A percentile compares a stretch with the other conserved stretches of the same genome.
Conservation (phyloP, 257 asterid species). For the Jacaranda copaia region DNA sequence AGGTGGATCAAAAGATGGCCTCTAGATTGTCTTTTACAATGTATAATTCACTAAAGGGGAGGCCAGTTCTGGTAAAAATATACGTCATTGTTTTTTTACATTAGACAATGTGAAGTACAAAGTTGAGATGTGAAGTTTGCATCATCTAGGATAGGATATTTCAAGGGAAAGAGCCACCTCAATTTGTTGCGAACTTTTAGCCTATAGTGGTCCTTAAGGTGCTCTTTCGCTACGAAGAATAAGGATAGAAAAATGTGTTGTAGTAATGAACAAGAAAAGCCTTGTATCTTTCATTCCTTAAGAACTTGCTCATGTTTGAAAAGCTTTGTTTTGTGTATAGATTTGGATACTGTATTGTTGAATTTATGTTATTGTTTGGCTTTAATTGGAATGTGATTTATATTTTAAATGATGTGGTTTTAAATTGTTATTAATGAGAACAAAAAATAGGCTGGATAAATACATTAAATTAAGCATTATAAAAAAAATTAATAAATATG, state of each 20-base stretch:
- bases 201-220: slow-evolving; percentile 98
- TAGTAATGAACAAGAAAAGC: slow-evolving; percentile 18
- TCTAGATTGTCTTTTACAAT: slow-evolving; percentile 62
- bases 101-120: slow-evolving; percentile 19
- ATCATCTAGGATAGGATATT: slow-evolving; percentile 76
- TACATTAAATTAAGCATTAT: too few species aligned
- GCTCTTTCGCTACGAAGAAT: slow-evolving; percentile 35
- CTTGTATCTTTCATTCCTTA: neutral
- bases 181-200: slow-evolving; percentile 86
- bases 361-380: too few species aligned
- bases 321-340: too few species aligned
- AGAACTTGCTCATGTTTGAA: neutral
- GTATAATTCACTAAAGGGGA: slow-evolving; percentile 90
- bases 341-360: too few species aligned
- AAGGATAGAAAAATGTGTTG: neutral
- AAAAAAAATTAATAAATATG: too few species aligned
- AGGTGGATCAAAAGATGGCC: slow-evolving; percentile 83
- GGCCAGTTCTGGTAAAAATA: slow-evolving; percentile 78
- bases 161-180: slow-evolving; percentile 99
- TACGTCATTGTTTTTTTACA: slow-evolving; percentile 23
- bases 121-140: slow-evolving; percentile 18
- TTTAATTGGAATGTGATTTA: too few species aligned
- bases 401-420: too few species aligned
- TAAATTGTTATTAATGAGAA: too few species aligned
- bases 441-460: too few species aligned